phyloP scores from a whole-genome alignment of 2,329 filamentous ascomycete species.

The Aureobasidium namibiae region DNA sequence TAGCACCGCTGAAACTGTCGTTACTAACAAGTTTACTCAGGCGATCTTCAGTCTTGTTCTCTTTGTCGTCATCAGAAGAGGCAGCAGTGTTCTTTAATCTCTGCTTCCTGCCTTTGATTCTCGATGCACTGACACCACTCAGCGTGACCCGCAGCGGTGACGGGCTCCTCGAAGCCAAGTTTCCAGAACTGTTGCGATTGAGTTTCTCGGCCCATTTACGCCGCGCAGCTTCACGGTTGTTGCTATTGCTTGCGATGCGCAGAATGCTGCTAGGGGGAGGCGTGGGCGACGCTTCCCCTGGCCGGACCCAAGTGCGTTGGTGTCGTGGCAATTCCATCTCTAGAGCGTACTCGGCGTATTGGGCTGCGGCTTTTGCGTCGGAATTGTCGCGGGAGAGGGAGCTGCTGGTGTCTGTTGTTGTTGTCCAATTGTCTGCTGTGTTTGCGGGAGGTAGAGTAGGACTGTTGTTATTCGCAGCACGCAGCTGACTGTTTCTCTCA shows the following conservation, averaged over 20 bases:
- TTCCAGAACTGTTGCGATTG: slow-evolving; percentile 16
- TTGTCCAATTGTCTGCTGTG: slow-evolving; percentile 1
- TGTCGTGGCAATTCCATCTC: slow-evolving; percentile 16
- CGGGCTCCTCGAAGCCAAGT: slow-evolving; percentile 17
- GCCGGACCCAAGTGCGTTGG: slow-evolving; percentile 24
- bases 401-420: slow-evolving; percentile 13
- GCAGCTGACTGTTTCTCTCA: background rate
- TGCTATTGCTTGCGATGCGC: background rate
- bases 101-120: slow-evolving; percentile 3
- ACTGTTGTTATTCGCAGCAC: background rate
- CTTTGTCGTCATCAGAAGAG: background rate
- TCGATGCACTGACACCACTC: slow-evolving; percentile 7
- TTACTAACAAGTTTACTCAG: slow-evolving; percentile 22
- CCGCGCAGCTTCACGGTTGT: background rate
- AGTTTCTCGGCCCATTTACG: slow-evolving; percentile 3
- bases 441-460: background rate
- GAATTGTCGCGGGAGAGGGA: slow-evolving; percentile 15
- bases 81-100: background rate
- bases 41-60: slow-evolving; percentile 8
- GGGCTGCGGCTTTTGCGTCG: slow-evolving; percentile 3
- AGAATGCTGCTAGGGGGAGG: slow-evolving; percentile 22
- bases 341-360: background rate
- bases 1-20: slow-evolving; percentile 22
- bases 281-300: slow-evolving; percentile 28
- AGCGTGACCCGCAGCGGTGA: slow-evolving; percentile 18